Base-by-base conservation (phyloP, 805 yeast genomes). In the Diddensiella transvaalensis region DNA sequence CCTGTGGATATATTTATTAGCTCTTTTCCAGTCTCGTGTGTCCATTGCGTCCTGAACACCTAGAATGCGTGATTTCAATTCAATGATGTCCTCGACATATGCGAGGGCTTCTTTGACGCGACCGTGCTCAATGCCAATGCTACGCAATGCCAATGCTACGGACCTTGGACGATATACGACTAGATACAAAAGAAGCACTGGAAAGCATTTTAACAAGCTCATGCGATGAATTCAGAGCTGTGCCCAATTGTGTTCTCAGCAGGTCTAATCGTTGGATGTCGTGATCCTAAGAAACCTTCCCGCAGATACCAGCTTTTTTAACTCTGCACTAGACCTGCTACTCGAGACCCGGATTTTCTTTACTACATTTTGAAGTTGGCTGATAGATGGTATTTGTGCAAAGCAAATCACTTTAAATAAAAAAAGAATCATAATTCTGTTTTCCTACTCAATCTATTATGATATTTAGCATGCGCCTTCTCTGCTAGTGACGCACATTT, bases 41-140 rank as follows among this genome's bases (percentile, higher is more conserved):
- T 79, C 83, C 46, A 91, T 74, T 3, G 96, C 86, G 42, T 78
- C 77, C 58, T 80, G 70, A 3, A 87, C 83, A 47, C 81, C 80
- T 37, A 77, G 72, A 10, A 91, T 75, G 56, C 81, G 79, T 26
- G 74, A 74, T 59, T 85, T 85, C 51, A 91, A 68, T n/a, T 73
- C 65, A 51, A 83, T 81, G 1, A 86, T 83, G 50, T 82, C 70
- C 33, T 75, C 71, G 2, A 87, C 91, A 60, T 82, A 87, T 13
- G 72, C 68, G 17, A 80, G 72, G 0, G 95, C 80, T 37, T 74
- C 67, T 44, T 74, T 67, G n/a, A 90, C 86, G 33, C 85, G 76
- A 3, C 74, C 69, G 51, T 83, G 79, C 59, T 90, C 96, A 36
- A 70, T 69, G n/a, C n/a, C n/a, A n/a, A n/a, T n/a, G n/a, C n/a